phyloP scores from a whole-genome alignment of 176 grass and related monocot species.

The Oropetium thomaeum region DNA sequence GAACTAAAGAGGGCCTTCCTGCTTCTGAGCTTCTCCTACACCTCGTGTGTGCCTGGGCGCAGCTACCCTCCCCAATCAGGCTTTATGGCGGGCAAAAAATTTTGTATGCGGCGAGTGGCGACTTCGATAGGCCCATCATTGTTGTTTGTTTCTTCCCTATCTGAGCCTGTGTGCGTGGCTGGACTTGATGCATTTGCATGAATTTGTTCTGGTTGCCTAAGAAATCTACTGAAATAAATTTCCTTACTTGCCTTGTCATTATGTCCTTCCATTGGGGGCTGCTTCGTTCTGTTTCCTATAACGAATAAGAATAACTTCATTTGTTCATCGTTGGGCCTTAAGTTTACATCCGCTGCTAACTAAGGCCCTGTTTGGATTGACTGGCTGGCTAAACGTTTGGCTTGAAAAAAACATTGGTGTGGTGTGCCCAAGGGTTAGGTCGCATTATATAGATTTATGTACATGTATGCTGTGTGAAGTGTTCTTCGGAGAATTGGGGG shows the following conservation, averaged over 20 bases:
- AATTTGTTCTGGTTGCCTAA: neutral
- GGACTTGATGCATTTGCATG: neutral
- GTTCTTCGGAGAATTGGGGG: no score
- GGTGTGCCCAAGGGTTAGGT: no score
- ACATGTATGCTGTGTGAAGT: no score
- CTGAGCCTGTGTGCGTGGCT: neutral
- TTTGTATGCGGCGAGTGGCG: neutral
- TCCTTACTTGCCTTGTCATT: neutral
- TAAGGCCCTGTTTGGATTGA: no score
- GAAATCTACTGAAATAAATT: neutral
- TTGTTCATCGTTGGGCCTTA: neutral
- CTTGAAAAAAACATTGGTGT: no score
- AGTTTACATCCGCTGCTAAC: constrained; percentile 1
- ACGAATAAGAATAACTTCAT: neutral
- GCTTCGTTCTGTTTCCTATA: neutral
- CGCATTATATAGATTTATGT: no score
- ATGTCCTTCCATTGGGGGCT: neutral
- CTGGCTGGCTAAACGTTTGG: no score
- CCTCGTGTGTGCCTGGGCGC: neutral
- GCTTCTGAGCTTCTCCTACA: neutral
- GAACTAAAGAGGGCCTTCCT: constrained; percentile 5
- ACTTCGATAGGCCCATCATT: neutral
- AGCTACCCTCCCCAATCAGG: neutral
- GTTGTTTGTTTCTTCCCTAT: neutral
- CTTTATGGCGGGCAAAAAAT: neutral